Percentiles rank a stretch among this genome's conserved stretches.
These are phyloP conservation scores for Zasmidium angulare DNA, from an alignment of 2,329 filamentous ascomycete species.

Conservation along the genomic window DNA sequence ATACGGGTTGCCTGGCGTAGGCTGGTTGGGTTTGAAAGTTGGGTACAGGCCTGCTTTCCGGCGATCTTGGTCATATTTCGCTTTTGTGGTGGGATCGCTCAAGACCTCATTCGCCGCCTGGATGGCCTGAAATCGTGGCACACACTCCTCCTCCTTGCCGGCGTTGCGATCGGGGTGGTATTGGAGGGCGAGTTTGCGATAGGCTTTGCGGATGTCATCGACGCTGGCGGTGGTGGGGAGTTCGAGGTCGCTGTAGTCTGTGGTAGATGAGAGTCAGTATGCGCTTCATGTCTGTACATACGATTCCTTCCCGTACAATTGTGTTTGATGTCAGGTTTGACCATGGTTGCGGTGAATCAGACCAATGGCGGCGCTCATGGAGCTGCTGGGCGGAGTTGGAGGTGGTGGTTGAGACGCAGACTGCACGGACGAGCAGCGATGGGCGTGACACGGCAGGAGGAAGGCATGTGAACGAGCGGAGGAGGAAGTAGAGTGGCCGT, in stretches of 20 bases:
- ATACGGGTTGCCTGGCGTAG: constrained; percentile 40
- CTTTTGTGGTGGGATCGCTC: constrained; percentile 57
- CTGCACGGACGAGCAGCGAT: background rate
- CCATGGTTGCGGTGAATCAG: constrained; percentile 29
- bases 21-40: constrained; percentile 21
- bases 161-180: constrained; percentile 90
- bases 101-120: constrained; percentile 82
- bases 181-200: constrained; percentile 78
- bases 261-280: constrained; percentile 14
- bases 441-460: constrained; percentile 2
- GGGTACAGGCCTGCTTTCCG: constrained; percentile 48
- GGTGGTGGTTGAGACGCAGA: constrained; percentile 7
- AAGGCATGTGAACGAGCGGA: constrained; percentile 11
- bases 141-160: constrained; percentile 75
- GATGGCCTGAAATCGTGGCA: constrained; percentile 80
- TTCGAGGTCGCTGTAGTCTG: constrained; percentile 70
- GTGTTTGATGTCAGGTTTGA: constrained; percentile 36
- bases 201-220: constrained; percentile 81
- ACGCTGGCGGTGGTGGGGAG: constrained; percentile 65
- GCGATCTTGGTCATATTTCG: constrained; percentile 63
- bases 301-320: constrained; percentile 17
- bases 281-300: background rate
- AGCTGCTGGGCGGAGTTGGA: too few species aligned
- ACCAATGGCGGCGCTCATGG: constrained; percentile 12
- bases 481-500: background rate